phyloP scores from a whole-genome alignment of 1,284 basidiomycete genomes.

The Coriolopsis trogii region DNA sequence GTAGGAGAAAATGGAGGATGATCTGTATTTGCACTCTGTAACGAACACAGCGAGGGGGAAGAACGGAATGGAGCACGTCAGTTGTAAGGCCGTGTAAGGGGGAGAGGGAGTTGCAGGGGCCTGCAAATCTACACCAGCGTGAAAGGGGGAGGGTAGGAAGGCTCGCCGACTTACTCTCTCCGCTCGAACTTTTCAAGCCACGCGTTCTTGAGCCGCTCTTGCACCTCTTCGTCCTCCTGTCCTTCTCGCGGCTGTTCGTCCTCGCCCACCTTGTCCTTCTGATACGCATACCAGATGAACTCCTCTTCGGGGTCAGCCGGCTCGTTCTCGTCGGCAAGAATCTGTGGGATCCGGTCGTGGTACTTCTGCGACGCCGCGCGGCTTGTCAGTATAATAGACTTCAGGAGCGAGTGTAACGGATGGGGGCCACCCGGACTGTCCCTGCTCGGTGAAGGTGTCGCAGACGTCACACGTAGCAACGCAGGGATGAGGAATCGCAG shows the following conservation, averaged over 20 bases:
- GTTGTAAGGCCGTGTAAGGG: conserved; percentile 5
- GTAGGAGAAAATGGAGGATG: conserved; percentile 62
- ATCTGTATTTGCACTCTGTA: conserved; percentile 73
- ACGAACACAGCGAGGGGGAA: too few species aligned
- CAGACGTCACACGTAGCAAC: conserved; percentile 39
- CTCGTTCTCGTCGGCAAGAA: conserved; percentile 60
- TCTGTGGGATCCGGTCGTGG: conserved; percentile 56
- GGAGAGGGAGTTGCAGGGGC: too few species aligned
- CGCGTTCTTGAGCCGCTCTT: conserved; percentile 50
- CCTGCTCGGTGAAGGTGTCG: conserved; percentile 16
- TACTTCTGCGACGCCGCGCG: conserved; percentile 63
- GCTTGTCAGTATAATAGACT: conserved; percentile 61
- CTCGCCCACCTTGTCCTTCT: conserved; percentile 54
- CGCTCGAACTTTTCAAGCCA: conserved; percentile 70
- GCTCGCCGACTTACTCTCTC: conserved; percentile 64
- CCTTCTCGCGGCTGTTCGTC: conserved; percentile 25
- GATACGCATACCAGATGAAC: conserved; percentile 73
- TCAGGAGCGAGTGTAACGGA: conserved; percentile 58
- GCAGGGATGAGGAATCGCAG: conserved; percentile 56
- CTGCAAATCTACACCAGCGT: too few species aligned
- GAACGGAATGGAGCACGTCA: too few species aligned
- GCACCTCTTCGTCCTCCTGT: conserved; percentile 25
- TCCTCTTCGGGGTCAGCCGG: conserved; percentile 64
- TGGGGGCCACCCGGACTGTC: too few species aligned
- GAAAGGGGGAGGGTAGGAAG: too few species aligned